Conservation (phyloP, 2,329 filamentous ascomycete genomes). For the Coniella lustricola region DNA sequence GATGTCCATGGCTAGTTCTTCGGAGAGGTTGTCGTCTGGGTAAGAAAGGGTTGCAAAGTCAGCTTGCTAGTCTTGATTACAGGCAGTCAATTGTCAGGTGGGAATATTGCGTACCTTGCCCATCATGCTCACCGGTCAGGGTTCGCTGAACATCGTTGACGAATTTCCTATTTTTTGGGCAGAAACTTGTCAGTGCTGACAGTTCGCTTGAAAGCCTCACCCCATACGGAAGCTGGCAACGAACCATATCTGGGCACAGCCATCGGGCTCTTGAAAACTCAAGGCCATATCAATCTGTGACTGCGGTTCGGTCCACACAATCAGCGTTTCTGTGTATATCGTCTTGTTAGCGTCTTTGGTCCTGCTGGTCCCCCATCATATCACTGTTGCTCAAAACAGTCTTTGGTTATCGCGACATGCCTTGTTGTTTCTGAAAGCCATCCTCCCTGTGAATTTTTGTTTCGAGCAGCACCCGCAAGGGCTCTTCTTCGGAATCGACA, state of each 20-base stretch:
- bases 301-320: slow-evolving; percentile 87
- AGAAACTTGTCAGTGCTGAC: slow-evolving; percentile 20
- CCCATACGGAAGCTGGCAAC: slow-evolving; percentile 18
- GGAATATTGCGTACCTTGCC: slow-evolving; percentile 48
- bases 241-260: slow-evolving; percentile 87
- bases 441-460: slow-evolving; percentile 89
- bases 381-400: too few species aligned
- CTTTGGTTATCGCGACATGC: too few species aligned
- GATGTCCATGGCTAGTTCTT: slow-evolving; percentile 74
- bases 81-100: too few species aligned
- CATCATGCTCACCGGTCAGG: slow-evolving; percentile 51
- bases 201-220: background rate
- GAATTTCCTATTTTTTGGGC: slow-evolving; percentile 68
- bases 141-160: slow-evolving; percentile 79
- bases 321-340: slow-evolving; percentile 79
- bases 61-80: too few species aligned
- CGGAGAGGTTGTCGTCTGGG: slow-evolving; percentile 77
- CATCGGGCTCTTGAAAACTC: slow-evolving; percentile 95
- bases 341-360: slow-evolving; percentile 23
- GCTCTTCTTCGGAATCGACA: slow-evolving; percentile 90
- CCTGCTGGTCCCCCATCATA: slow-evolving; percentile 16
- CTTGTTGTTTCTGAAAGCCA: slow-evolving; percentile 97
- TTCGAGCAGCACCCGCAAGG: slow-evolving; percentile 74
- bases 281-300: slow-evolving; percentile 94
- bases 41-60: background rate